Conservation (phyloP, 2,329 filamentous ascomycete genomes). For the Lasiodiplodia sp. region DNA sequence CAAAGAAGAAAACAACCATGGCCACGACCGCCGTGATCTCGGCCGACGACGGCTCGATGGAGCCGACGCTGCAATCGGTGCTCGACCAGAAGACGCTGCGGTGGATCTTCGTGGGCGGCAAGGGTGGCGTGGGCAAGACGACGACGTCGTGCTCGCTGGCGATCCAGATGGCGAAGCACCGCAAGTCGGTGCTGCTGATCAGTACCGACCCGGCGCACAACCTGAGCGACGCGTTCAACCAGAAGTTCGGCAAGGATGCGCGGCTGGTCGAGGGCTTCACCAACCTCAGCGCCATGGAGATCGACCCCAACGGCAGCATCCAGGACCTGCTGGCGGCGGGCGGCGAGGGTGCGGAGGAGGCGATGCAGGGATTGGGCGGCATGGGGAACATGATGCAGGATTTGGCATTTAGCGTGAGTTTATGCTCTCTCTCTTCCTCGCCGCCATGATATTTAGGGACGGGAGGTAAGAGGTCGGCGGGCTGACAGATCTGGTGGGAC, state of each 20-base stretch:
- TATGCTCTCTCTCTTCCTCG: not conserved
- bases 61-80: constrained; percentile 92
- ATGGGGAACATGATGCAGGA: constrained; percentile 99
- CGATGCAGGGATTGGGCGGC: constrained; percentile 70
- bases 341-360: constrained; percentile 74
- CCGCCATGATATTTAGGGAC: not conserved
- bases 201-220: constrained; percentile 99
- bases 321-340: constrained; percentile 87
- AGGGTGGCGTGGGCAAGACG: constrained; percentile 98
- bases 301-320: constrained; percentile 97
- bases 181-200: constrained; percentile 95
- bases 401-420: constrained; percentile 85
- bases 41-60: constrained; percentile 78
- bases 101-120: constrained; percentile 99
- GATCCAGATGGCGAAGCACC: constrained; percentile 94
- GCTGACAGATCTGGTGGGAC: not conserved
- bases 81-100: constrained; percentile 93
- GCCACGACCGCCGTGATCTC: constrained; percentile 42
- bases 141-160: constrained; percentile 99
- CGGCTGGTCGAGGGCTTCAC: constrained; percentile 89
- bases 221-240: constrained; percentile 94
- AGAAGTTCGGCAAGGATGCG: constrained; percentile 99
- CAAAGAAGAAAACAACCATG: constrained; percentile 41
- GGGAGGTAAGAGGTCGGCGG: not conserved
- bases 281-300: constrained; percentile 98